Evolutionary conservation across 2,329 filamentous ascomycete species (phyloP).

Genomic region (Arachnomyces sp.): DNA sequence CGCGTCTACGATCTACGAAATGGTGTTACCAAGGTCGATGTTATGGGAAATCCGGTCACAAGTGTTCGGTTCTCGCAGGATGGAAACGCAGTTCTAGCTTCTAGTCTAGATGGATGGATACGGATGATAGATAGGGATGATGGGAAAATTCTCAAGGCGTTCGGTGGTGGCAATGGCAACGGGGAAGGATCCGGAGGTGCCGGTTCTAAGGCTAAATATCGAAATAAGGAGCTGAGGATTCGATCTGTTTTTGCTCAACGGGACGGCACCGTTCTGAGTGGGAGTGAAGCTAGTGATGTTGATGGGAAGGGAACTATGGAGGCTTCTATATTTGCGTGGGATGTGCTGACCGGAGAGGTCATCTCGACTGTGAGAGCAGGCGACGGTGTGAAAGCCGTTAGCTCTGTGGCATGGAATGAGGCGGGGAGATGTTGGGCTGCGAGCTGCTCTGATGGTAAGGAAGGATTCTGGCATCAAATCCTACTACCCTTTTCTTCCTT

Average conservation of each 20-base stretch:
- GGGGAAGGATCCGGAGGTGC: slow-evolving; percentile 1
- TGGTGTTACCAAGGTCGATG: slow-evolving; percentile 63
- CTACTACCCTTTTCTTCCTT: not conserved
- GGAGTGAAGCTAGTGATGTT: slow-evolving; percentile 26
- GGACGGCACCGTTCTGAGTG: slow-evolving; percentile 71
- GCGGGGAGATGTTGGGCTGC: slow-evolving; percentile 32
- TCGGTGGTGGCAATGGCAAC: slow-evolving; percentile 41
- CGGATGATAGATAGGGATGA: slow-evolving; percentile 72
- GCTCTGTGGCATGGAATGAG: slow-evolving; percentile 41
- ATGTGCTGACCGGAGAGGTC: slow-evolving; percentile 66
- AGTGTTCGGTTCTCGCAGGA: slow-evolving; percentile 64
- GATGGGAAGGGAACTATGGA: slow-evolving; percentile 17
- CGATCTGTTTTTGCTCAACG: slow-evolving; percentile 66
- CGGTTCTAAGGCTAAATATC: slow-evolving; percentile 26
- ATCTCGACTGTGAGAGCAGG: slow-evolving; percentile 51
- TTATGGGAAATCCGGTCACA: slow-evolving; percentile 62
- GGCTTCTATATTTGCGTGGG: slow-evolving; percentile 58
- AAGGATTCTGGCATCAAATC: not conserved
- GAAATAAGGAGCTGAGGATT: slow-evolving; percentile 66
- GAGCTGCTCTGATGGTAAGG: slow-evolving; percentile 36
- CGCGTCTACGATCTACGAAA: slow-evolving; percentile 75
- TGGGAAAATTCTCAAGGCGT: slow-evolving; percentile 67
- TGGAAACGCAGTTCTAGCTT: slow-evolving; percentile 66
- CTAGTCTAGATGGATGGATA: slow-evolving; percentile 66
- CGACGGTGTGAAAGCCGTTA: slow-evolving; percentile 34